Percentiles rank a stretch among this genome's conserved stretches.
These are phyloP conservation scores for Mrakia frigida DNA, from an alignment of 768 basidiomycete genomes.

Conservation along the genomic window DNA sequence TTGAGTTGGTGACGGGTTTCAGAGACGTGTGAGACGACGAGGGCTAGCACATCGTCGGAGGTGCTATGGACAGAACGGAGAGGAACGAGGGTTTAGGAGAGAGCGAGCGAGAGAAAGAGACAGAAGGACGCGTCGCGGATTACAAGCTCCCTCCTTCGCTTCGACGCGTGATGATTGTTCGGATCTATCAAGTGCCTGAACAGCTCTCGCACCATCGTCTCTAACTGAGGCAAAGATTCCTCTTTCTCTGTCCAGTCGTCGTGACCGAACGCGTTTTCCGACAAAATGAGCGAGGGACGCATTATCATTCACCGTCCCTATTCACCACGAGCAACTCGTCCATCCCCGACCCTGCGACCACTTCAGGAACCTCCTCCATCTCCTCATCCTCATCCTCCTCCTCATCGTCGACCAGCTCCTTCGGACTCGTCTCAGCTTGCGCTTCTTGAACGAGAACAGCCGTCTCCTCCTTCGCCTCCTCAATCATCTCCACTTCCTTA, in stretches of 20 bases:
- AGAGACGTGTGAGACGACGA: no score
- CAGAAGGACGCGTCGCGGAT: not conserved
- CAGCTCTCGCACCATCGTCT: no score
- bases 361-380: slow-evolving; percentile 6
- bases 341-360: not conserved
- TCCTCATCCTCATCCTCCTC: not conserved
- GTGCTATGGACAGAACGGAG: not conserved
- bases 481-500: no score
- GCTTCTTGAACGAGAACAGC: not conserved
- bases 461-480: not conserved
- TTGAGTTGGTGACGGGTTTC: no score
- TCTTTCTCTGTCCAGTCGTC: no score
- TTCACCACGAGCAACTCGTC: no score
- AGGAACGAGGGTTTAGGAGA: not conserved
- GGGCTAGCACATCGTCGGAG: no score
- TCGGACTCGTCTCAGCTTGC: not conserved
- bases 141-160: no score
- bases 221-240: no score
- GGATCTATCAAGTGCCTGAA: no score
- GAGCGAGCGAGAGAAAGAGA: not conserved
- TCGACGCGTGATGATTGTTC: no score
- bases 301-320: not conserved
- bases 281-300: not conserved
- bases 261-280: no score
- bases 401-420: not conserved